A percentile compares a stretch with the other conserved stretches of the same genome.
Conservation (phyloP, 768 basidiomycete species). For the Suillus paluster region DNA sequence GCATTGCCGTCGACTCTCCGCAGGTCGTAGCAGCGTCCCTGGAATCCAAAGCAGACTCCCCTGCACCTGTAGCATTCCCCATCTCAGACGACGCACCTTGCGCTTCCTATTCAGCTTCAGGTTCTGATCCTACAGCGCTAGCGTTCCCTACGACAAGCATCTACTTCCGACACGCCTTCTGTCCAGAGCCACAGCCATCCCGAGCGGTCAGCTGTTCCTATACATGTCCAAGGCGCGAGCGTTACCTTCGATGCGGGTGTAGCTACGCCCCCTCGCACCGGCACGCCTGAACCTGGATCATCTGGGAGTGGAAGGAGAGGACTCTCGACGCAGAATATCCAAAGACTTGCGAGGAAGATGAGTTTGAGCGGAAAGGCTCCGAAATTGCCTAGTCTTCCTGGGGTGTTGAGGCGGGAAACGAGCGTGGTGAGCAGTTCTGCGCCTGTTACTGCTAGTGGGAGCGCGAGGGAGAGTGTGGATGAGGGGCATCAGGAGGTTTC, state of each 20-base stretch:
- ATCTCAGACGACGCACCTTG: slow-evolving; percentile 29
- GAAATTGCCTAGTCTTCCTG: slow-evolving; percentile 31
- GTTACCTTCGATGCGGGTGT: slow-evolving; percentile 72
- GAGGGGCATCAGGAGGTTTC: slow-evolving; percentile 38
- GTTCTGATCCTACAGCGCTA: slow-evolving; percentile 38
- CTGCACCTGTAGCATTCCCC: slow-evolving; percentile 40
- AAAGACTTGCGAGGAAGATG: slow-evolving; percentile 74
- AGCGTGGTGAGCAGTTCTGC: slow-evolving; percentile 10
- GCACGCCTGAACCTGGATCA: slow-evolving; percentile 75
- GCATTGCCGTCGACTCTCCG: slow-evolving; percentile 19
- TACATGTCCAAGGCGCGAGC: slow-evolving; percentile 38
- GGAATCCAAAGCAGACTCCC: not conserved
- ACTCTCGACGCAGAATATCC: slow-evolving; percentile 86
- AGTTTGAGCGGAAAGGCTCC: slow-evolving; percentile 46
- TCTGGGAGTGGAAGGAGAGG: slow-evolving; percentile 71
- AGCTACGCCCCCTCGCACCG: slow-evolving; percentile 63
- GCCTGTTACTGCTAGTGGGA: slow-evolving; percentile 27
- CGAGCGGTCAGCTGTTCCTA: slow-evolving; percentile 8
- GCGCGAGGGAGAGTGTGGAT: slow-evolving; percentile 36
- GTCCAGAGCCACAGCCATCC: slow-evolving; percentile 36
- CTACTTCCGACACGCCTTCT: slow-evolving; percentile 16
- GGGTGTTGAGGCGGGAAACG: slow-evolving; percentile 34
- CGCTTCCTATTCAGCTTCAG: slow-evolving; percentile 21
- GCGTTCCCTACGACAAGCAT: slow-evolving; percentile 41
- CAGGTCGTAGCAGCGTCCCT: slow-evolving; percentile 20